Percentiles rank a stretch among this genome's conserved stretches.
These are phyloP conservation scores for Stenocarpella maydis DNA, from an alignment of 2,329 filamentous ascomycete species.

Conservation along the genomic window DNA sequence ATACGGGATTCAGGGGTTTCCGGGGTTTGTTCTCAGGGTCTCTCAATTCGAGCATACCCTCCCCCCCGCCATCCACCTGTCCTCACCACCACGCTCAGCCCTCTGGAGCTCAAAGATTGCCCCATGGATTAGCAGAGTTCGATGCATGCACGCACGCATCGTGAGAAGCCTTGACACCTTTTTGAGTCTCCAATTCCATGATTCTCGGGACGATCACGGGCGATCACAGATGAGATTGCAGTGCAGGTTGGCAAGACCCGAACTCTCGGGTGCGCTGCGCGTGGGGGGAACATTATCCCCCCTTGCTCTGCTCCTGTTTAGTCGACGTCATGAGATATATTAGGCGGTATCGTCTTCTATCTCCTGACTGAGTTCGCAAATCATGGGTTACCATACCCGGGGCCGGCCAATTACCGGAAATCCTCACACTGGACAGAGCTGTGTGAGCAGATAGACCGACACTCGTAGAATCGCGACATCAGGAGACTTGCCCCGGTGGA, in stretches of 20 bases:
- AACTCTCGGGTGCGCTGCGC: neutral
- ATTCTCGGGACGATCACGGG: neutral
- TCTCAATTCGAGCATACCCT: too few species aligned
- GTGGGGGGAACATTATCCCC: neutral
- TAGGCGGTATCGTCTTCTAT: neutral
- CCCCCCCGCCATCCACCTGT: too few species aligned
- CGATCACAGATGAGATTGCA: neutral
- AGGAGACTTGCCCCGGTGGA: neutral
- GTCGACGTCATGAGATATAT: constrained; percentile 29
- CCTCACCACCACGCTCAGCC: neutral
- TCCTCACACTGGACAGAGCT: too few species aligned
- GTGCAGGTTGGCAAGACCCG: neutral
- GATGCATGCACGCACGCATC: neutral
- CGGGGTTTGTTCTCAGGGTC: neutral
- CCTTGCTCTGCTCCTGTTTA: neutral
- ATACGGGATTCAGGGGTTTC: too few species aligned
- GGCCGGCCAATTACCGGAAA: neutral
- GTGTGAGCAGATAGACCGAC: neutral
- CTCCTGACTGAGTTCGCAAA: neutral
- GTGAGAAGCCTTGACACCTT: neutral
- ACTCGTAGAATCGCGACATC: neutral
- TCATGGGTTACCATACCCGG: too few species aligned
- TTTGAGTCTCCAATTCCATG: neutral
- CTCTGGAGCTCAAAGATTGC: neutral
- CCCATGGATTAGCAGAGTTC: neutral